Conservation (phyloP, 306 rosid genomes). For the Cucurbita ficifolia region DNA sequence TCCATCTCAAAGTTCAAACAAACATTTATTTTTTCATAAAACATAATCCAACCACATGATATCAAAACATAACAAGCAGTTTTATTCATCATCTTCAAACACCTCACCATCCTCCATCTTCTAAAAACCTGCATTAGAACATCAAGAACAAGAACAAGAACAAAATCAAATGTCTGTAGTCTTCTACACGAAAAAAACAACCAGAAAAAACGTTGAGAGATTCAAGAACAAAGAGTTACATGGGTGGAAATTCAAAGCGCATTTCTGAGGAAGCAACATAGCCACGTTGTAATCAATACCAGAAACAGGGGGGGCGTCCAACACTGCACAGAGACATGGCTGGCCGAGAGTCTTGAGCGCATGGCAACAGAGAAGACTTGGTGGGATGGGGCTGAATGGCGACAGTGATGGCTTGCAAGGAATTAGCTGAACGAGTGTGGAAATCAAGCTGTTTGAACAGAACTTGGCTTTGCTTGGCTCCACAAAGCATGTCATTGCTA, state of each 20-base stretch:
- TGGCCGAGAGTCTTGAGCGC: constrained; percentile 63
- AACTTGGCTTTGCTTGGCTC: constrained; percentile 23
- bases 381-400: constrained; percentile 62
- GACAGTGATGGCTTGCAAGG: constrained; percentile 78
- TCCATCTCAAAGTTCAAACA: neutral
- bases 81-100: constrained; percentile 1
- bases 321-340: constrained; percentile 61
- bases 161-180: neutral
- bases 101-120: neutral
- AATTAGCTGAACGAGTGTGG: constrained; percentile 64
- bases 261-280: constrained; percentile 56
- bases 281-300: constrained; percentile 80
- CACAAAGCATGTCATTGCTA: constrained; percentile 15
- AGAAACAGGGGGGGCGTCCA: constrained; percentile 65
- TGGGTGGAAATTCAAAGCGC: constrained; percentile 53
- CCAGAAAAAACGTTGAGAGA: neutral
- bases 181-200: neutral
- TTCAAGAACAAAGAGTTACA: constrained; percentile 22
- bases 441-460: constrained; percentile 62
- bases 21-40: neutral
- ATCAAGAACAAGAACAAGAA: neutral
- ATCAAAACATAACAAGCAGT: neutral
- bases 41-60: neutral
- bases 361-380: constrained; percentile 54
- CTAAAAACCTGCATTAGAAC: neutral